Evolutionary conservation across 179 eudicot species (phyloP).

Genomic region (Beta corolliflora): DNA sequence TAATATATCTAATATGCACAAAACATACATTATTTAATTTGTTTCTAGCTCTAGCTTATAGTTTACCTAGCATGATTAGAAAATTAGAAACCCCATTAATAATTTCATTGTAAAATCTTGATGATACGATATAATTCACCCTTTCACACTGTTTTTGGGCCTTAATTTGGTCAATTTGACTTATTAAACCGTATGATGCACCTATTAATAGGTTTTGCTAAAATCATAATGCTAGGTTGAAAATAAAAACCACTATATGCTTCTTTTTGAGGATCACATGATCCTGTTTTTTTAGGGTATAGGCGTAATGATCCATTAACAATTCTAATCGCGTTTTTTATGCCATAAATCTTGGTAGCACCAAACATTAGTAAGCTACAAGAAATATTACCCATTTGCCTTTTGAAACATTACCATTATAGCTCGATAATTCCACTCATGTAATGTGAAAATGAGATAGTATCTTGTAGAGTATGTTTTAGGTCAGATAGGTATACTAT

Average conservation of each 20-base stretch:
- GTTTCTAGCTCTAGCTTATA: neutral
- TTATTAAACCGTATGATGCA: neutral
- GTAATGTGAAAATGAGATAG: too few species aligned
- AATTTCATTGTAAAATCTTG: neutral
- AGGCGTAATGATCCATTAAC: neutral
- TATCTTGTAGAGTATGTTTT: too few species aligned
- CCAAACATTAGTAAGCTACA: neutral
- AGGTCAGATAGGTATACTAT: too few species aligned
- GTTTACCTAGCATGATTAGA: slow-evolving; percentile 2
- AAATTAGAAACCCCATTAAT: neutral
- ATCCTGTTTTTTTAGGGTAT: neutral
- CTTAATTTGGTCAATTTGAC: neutral
- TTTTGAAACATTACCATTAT: too few species aligned
- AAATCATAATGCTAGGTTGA: neutral
- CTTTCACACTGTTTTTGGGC: neutral
- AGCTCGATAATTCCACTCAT: too few species aligned
- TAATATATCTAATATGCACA: neutral
- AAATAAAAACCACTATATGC: neutral
- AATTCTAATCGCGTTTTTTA: neutral
- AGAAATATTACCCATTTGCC: too few species aligned
- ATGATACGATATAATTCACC: neutral
- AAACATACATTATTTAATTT: neutral
- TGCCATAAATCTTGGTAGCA: neutral
- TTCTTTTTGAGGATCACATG: neutral
- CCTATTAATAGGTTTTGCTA: neutral